phyloP scores from a whole-genome alignment of 306 rosid genomes.

The Hylodesmum podocarpum region DNA sequence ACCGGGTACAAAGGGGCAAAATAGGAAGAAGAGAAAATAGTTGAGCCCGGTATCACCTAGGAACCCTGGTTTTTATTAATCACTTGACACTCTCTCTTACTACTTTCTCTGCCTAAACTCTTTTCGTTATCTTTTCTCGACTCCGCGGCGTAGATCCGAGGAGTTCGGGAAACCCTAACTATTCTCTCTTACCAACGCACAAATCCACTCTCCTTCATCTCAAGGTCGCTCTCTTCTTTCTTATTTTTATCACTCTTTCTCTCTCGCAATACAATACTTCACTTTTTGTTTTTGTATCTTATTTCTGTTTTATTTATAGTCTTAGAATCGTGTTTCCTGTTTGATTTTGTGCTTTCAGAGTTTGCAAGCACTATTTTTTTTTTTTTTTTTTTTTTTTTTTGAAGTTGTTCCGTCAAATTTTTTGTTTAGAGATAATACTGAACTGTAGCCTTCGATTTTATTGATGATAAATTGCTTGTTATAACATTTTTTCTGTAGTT shows the following conservation, averaged over 20 bases:
- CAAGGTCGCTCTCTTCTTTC: background rate
- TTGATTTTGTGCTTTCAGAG: background rate
- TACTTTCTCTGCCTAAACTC: background rate
- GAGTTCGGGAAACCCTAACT: conserved; percentile 68
- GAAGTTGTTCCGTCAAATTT: background rate
- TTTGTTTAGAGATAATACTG: background rate
- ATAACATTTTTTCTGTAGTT: background rate
- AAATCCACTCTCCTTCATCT: background rate
- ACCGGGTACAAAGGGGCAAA: conserved; percentile 22
- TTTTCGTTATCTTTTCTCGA: conserved; percentile 21
- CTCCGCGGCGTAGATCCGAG: conserved; percentile 85
- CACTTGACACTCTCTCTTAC: background rate
- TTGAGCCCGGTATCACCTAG: background rate
- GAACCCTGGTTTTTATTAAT: conserved; percentile 19
- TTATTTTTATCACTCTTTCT: background rate
- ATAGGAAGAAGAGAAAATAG: conserved; percentile 16
- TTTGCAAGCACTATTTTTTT: background rate
- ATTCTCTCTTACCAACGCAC: conserved; percentile 8
- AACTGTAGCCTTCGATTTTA: background rate
- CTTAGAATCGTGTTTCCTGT: background rate
- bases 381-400: too few relatives aligned
- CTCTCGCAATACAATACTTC: background rate
- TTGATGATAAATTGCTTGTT: background rate
- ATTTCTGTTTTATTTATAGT: background rate
- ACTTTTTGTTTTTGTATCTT: background rate